A percentile compares a stretch with the other conserved stretches of the same genome.
Conservation (phyloP, 2,329 filamentous ascomycete genomes). For the Rugonectria rugulosa region DNA sequence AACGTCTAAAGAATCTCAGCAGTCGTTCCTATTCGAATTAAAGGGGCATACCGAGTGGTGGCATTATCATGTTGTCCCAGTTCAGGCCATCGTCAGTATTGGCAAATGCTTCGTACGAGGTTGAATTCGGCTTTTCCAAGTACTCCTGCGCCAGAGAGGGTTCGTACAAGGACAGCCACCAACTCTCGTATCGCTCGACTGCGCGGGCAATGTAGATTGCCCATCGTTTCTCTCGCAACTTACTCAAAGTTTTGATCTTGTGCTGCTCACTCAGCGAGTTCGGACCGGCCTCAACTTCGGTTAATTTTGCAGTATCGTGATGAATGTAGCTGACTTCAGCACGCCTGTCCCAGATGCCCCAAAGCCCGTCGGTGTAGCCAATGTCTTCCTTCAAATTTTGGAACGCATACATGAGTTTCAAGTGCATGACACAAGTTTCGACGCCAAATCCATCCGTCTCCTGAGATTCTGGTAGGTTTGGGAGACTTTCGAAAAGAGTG, state of each 20-base stretch:
- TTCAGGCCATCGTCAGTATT: no score
- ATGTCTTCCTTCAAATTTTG: conserved; percentile 67
- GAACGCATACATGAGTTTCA: conserved; percentile 72
- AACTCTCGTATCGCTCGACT: conserved; percentile 65
- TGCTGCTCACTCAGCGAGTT: no score
- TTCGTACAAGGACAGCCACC: conserved; percentile 52
- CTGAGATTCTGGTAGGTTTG: no score
- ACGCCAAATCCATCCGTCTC: no score
- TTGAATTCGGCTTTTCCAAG: no score
- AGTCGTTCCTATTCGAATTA: not conserved
- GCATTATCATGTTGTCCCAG: not conserved
- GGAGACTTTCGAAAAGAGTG: no score
- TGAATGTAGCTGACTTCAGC: no score
- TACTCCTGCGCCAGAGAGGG: no score
- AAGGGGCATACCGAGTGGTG: conserved; percentile 3
- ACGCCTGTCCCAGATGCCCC: conserved; percentile 59
- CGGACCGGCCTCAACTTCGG: no score
- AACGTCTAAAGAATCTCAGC: conserved; percentile 57
- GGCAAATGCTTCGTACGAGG: no score
- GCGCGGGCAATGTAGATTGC: conserved; percentile 68
- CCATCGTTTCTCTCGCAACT: conserved; percentile 71
- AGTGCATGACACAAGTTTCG: no score
- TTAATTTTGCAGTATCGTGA: no score
- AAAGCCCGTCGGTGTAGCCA: conserved; percentile 67
- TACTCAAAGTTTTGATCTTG: conserved; percentile 18